Base-by-base conservation (phyloP, 1,284 basidiomycete genomes). In the Somion occarium region DNA sequence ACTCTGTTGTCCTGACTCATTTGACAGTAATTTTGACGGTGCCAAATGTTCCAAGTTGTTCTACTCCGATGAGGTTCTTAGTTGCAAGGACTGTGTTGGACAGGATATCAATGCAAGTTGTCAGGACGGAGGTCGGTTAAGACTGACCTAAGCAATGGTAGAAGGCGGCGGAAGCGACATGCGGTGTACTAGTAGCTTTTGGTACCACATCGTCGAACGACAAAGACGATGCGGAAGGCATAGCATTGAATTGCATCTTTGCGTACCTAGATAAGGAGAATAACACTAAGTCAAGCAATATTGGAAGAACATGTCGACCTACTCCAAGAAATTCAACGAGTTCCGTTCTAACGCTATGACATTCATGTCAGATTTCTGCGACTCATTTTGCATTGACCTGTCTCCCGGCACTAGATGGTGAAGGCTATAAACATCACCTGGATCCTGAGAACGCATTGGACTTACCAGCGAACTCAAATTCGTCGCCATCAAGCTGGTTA, bases 311-410 rank as follows among this genome's bases (percentile, higher is more conserved):
- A 2, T 4, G 2, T 26, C 38, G 47, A 64, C 78, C 60, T 54
- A 89, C 89, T 88, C 86, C 13, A 91, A 63, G 64, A 91, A 91
- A 61, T 91, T 86, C 59, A 78, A 76, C 2, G 88, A 88, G 56
- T 86, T 85, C 56, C 76, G 79, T 63, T 91, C 89, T 20, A 91
- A 69, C 11, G 79, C 77, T 25, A 78, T 62, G 19, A 78, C 61
- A 59, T 82, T 80, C 24, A 71, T 60, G 47, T 83, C 82, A 3
- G 79, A 78, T 46, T 71, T 72, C 58, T 80, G 80, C 13, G 74
- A 72, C 45, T 82, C 82, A 5, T 54, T 25, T 26, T 56, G 59
- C 58, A 48, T 65, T 55, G 42, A 61, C 59, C 30, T 73, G 34
- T 22, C 38, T 5, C 43, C 69, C 24, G 65, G 63, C 4, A 68